phyloP scores from a whole-genome alignment of 78 protist genomes.

The Cyanophora paradoxa region DNA sequence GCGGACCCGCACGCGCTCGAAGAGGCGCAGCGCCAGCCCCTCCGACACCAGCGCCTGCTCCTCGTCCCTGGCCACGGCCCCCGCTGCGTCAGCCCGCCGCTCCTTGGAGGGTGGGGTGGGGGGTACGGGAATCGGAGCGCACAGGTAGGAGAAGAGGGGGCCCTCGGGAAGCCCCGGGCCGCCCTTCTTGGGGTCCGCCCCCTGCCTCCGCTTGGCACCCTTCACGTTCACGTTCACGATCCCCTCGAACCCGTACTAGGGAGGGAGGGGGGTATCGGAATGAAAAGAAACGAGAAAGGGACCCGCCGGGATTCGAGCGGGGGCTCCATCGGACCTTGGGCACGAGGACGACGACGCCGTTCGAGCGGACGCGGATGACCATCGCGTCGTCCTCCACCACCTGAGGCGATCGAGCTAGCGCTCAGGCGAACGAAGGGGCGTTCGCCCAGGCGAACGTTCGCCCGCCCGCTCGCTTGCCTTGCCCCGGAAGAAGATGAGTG shows the following conservation, averaged over 20 bases:
- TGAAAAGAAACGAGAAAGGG: too few relatives aligned
- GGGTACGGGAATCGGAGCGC: too few relatives aligned
- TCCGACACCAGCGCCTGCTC: neutral
- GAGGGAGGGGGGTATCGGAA: too few relatives aligned
- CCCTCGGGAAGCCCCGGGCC: too few relatives aligned
- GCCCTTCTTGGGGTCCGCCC: neutral
- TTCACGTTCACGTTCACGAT: neutral
- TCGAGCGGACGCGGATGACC: constrained; percentile 6
- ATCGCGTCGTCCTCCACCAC: constrained; percentile 1
- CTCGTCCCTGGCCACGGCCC: neutral
- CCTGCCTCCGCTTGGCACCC: neutral
- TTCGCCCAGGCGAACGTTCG: too few relatives aligned
- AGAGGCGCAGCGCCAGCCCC: neutral
- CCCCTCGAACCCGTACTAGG: constrained; percentile 28
- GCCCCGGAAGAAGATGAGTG: constrained; percentile 65
- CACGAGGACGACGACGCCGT: constrained; percentile 19
- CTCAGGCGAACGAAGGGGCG: neutral
- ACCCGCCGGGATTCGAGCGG: too few relatives aligned
- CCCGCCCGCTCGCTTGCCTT: too few relatives aligned
- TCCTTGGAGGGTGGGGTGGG: neutral
- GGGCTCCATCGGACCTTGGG: too few relatives aligned
- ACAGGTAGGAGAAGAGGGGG: too few relatives aligned
- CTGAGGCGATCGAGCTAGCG: neutral
- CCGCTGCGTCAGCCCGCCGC: too few relatives aligned
- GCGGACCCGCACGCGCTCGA: constrained; percentile 5